Percentiles rank a stretch among this genome's conserved stretches.
Evolutionary conservation across 148 eudicot species (phyloP).

Genomic region (Silene conica): DNA sequence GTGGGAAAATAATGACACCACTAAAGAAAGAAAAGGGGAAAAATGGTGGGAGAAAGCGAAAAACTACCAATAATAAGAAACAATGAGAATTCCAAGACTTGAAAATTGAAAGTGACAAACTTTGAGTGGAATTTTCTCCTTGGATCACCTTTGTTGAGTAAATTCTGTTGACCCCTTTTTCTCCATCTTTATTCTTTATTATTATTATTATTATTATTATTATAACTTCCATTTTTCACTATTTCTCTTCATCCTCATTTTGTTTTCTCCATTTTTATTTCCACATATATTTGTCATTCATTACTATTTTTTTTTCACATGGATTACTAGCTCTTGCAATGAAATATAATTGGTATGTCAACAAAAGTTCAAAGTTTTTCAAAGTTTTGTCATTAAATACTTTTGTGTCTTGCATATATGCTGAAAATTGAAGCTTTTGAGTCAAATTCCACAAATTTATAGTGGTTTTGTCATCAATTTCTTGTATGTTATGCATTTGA

Average conservation of each 20-base stretch:
- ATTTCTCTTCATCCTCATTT: conserved; percentile 13
- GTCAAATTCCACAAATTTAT: conserved; percentile 4
- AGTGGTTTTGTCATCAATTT: not conserved
- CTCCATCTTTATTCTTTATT: not conserved
- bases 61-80: conserved; percentile 9
- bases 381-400: not conserved
- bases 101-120: conserved; percentile 4
- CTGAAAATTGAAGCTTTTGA: conserved; percentile 13
- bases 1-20: not conserved
- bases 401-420: not conserved
- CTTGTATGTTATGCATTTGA: conserved; percentile 8
- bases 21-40: not conserved
- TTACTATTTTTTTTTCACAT: no score
- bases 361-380: conserved; percentile 12
- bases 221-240: not conserved
- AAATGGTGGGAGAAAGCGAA: not conserved
- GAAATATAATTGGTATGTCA: not conserved
- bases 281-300: conserved; percentile 1
- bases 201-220: no score
- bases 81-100: conserved; percentile 23
- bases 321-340: not conserved
- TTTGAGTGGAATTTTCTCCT: conserved; percentile 8
- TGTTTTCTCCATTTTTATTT: not conserved
- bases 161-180: conserved; percentile 5
- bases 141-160: not conserved